Evolutionary conservation across 495 filamentous ascomycete genomes (phyloP).

Genomic region (Parathielavia hyrcaniae): DNA sequence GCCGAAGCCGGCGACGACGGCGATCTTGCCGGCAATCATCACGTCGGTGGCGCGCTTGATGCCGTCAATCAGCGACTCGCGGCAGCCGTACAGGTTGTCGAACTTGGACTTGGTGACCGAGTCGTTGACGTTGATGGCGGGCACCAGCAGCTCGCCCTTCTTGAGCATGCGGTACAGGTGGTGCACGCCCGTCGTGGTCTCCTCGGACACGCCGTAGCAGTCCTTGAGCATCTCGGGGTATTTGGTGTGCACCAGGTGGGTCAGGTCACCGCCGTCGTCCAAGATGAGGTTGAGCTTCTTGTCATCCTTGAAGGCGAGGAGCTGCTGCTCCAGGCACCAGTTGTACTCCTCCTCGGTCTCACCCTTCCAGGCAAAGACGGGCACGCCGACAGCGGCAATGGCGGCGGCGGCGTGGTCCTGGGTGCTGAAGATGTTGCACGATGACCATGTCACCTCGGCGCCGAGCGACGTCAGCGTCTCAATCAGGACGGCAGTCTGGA

Average conservation of each 20-base stretch:
- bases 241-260: constrained; percentile 92
- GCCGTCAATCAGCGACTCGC: constrained; percentile 96
- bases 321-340: constrained; percentile 99
- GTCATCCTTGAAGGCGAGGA: constrained; percentile 90
- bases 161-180: constrained; percentile 98
- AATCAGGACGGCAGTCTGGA: constrained; percentile 98
- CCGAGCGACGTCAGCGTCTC: constrained; percentile 91
- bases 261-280: constrained; percentile 97
- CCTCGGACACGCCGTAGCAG: constrained; percentile 98
- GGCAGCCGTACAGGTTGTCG: constrained; percentile 99
- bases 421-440: constrained; percentile 99
- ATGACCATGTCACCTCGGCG: constrained; percentile 96
- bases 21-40: constrained; percentile 99
- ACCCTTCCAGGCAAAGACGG: constrained; percentile 99
- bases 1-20: constrained; percentile 94
- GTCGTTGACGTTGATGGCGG: constrained; percentile 99
- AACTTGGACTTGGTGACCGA: constrained; percentile 99
- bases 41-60: constrained; percentile 99
- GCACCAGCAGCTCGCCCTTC: constrained; percentile 80
- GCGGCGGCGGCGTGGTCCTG: constrained; percentile 98
- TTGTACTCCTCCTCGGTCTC: constrained; percentile 99
- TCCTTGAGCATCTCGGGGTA: constrained; percentile 95
- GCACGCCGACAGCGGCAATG: constrained; percentile 87
- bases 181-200: constrained; percentile 99
- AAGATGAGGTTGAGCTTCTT: constrained; percentile 97